Evolutionary conservation across 2,329 filamentous ascomycete genomes (phyloP).

Genomic region (Grosmannia clavigera): DNA sequence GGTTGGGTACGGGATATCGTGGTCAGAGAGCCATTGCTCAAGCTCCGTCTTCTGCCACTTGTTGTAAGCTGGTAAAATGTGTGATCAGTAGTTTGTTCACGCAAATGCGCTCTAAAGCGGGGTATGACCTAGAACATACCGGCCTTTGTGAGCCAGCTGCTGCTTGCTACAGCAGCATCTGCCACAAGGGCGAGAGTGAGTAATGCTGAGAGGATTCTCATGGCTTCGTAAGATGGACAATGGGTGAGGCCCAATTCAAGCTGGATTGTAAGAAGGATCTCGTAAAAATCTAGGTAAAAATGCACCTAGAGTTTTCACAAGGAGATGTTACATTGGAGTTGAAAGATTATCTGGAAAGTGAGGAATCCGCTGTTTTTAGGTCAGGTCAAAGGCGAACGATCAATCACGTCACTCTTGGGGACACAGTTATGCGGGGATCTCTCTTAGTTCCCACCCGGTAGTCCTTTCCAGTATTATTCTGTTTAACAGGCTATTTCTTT

Average conservation of each 20-base stretch:
- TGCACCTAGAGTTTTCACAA: not conserved
- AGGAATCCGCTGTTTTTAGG: not conserved
- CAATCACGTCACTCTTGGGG: not conserved
- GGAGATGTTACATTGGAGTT: not conserved
- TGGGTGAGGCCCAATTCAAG: not conserved
- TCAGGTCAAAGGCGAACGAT: not conserved
- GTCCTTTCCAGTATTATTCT: not conserved
- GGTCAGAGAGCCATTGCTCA: slow-evolving; percentile 89
- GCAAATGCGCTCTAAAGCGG: not conserved
- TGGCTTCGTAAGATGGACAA: not conserved
- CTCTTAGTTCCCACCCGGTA: not conserved
- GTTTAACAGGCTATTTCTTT: not conserved
- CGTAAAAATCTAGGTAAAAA: not conserved
- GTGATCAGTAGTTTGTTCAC: not conserved
- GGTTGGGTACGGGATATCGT: slow-evolving; percentile 82
- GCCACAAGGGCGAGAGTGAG: slow-evolving; percentile 61
- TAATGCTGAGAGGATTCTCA: slow-evolving; percentile 66
- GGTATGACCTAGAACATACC: slow-evolving; percentile 41
- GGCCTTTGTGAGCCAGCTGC: slow-evolving; percentile 76
- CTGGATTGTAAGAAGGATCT: not conserved
- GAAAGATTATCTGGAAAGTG: not conserved
- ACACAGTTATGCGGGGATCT: not conserved
- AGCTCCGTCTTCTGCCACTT: slow-evolving; percentile 98
- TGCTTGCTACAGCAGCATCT: slow-evolving; percentile 53
- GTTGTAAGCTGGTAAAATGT: slow-evolving; percentile 61